A percentile compares a stretch with the other conserved stretches of the same genome.
Conservation (phyloP, 108 stramenopile genomes). For the Discostella stelligeroides region DNA sequence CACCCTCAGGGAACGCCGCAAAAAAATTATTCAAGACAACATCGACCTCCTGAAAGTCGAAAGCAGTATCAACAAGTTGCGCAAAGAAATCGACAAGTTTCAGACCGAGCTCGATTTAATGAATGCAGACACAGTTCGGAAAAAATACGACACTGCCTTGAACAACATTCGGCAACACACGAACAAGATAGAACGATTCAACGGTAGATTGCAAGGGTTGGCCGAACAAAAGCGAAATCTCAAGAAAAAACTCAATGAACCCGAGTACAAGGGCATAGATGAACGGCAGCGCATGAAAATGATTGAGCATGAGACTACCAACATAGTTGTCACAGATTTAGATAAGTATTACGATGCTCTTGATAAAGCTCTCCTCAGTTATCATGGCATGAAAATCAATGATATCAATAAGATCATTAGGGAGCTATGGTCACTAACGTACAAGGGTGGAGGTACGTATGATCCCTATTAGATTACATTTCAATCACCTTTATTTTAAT, state of each 20-base stretch:
- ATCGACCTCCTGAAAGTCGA: constrained; percentile 58
- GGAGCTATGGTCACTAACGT: constrained; percentile 96
- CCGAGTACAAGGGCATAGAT: constrained; percentile 87
- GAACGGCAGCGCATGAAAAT: constrained; percentile 83
- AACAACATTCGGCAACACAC: constrained; percentile 27
- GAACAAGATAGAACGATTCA: constrained; percentile 36
- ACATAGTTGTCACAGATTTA: constrained; percentile 89
- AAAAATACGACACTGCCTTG: constrained; percentile 24
- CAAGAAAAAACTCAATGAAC: constrained; percentile 52
- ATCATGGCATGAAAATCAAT: constrained; percentile 94
- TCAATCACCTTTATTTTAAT: background rate
- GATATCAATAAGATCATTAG: constrained; percentile 98
- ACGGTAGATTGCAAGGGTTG: constrained; percentile 67
- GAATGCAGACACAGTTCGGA: constrained; percentile 52
- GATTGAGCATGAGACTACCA: constrained; percentile 91
- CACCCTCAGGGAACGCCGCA: constrained; percentile 53
- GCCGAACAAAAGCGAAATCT: constrained; percentile 64
- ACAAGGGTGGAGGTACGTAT: constrained; percentile 86
- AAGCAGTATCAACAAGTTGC: constrained; percentile 30
- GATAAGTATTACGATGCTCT: constrained; percentile 92
- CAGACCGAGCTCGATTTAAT: constrained; percentile 41
- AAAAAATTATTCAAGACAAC: constrained; percentile 70
- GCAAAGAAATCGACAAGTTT: constrained; percentile 51
- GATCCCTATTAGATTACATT: background rate
- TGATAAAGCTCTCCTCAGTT: constrained; percentile 91